Conservation (phyloP, 441 rosid genomes). For the Gossypium laxum region DNA sequence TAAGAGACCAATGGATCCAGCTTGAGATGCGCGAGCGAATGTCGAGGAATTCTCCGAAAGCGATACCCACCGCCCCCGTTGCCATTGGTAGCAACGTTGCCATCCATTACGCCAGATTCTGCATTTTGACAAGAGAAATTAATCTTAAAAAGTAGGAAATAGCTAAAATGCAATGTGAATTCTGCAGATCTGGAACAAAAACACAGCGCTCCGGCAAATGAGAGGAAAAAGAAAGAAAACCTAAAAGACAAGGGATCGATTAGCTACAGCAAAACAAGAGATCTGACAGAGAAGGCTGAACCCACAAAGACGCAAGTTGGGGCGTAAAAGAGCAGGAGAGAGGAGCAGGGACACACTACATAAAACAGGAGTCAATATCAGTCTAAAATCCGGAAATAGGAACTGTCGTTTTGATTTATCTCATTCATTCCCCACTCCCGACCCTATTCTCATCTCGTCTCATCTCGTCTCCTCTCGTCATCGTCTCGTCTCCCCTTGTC, state of each 20-base stretch:
- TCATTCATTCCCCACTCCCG: background rate
- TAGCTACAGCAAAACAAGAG: background rate
- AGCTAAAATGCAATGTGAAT: background rate
- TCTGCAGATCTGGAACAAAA: slow-evolving; percentile 14
- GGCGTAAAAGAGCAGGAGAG: background rate
- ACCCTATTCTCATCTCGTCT: background rate
- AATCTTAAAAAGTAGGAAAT: background rate
- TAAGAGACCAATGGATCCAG: slow-evolving; percentile 65
- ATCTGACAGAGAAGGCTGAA: slow-evolving; percentile 9
- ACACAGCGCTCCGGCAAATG: background rate
- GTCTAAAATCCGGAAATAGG: slow-evolving; percentile 8
- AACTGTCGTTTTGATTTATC: background rate
- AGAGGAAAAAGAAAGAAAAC: background rate
- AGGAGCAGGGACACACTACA: background rate
- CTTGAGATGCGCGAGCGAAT: slow-evolving; percentile 54
- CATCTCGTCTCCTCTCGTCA: background rate
- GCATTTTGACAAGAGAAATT: background rate
- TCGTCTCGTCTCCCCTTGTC: background rate
- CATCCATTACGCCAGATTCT: slow-evolving; percentile 27
- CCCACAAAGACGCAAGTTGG: background rate
- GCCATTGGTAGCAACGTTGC: slow-evolving; percentile 14
- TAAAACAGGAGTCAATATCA: slow-evolving; percentile 17
- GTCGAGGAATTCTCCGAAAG: slow-evolving; percentile 68
- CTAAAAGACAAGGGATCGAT: background rate
- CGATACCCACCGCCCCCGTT: slow-evolving; percentile 53